These are phyloP conservation scores for Panicum hallii DNA, from an alignment of 202 grass and related monocot genomes.

Conservation along the genomic window DNA sequence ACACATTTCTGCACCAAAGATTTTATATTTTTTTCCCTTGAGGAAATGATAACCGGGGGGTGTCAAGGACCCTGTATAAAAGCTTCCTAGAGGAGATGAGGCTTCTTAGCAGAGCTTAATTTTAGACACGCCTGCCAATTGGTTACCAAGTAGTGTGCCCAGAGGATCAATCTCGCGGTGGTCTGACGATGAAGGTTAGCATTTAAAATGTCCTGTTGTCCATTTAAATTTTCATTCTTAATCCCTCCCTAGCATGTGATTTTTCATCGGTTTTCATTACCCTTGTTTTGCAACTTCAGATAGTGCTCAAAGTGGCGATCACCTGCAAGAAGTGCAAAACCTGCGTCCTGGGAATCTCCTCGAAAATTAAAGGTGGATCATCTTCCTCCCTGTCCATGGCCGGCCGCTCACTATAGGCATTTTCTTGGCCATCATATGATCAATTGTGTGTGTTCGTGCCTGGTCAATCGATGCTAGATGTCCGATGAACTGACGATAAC, in stretches of 20 bases:
- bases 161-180: background rate
- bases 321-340: conserved; percentile 66
- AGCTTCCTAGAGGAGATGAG: background rate
- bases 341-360: conserved; percentile 52
- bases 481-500: background rate
- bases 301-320: conserved; percentile 71
- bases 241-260: background rate
- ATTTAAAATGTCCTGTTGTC: background rate
- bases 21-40: background rate
- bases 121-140: background rate
- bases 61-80: conserved; percentile 38
- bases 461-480: background rate
- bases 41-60: background rate
- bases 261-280: background rate
- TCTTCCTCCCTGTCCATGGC: background rate
- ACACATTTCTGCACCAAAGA: background rate
- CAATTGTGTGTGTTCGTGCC: background rate
- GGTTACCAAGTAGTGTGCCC: background rate
- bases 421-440: background rate
- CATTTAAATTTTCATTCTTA: background rate
- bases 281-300: conserved; percentile 42
- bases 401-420: background rate
- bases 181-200: conserved; percentile 50
- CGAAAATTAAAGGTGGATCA: conserved; percentile 47
- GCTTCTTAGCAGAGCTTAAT: conserved; percentile 27